Evolutionary conservation across 805 yeast genomes (phyloP), one percentile per base, ranked within the genome.

Genomic region (Metschnikowia colocasiae): DNA sequence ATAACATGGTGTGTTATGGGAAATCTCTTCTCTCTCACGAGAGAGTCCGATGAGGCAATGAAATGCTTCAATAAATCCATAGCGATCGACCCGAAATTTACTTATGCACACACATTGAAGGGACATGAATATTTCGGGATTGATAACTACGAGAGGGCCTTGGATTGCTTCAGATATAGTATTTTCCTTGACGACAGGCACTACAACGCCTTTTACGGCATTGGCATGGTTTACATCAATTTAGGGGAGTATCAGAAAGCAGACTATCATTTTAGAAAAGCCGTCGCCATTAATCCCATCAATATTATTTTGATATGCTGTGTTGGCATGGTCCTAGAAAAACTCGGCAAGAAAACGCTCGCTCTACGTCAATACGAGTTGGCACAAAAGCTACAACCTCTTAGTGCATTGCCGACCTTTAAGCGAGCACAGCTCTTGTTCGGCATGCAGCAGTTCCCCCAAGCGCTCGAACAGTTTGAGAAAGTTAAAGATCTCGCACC

Each of bases 1-100:
- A 85, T 89, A 54, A 82, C 97, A 0, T 92, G 99, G 98, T 85
- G 94, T 53, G 83, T 86, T 1, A 74, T 90, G 49, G 99, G 99
- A 1, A 94, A 92, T 63, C 76, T 92, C 38, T 87, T 87, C 53
- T 88, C 97, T 6, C 71, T 91, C 31, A 80, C 80, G 31, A 75
- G 87, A 50, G 97, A 92, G 58, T 86, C 94, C 3, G 94, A 87
- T 53, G 95, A 87, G 62, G 96, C 98, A 0, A 82, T 92, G 27
- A 82, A 81, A 57, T 89, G 96, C 60, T 91, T 94, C 67, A 81
- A 81, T 52, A 81, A 88, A 48, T 91, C 97, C 1, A 77, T 81
- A 2, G 80, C 80, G 45, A 61, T 87, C 13, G 84, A 85, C 59
- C 80, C 81, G 6, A 72, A 71, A 13, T 87, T 87, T 62, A 84